phyloP scores from a whole-genome alignment of 495 filamentous ascomycete species.

The Staphylotrichum tortipilum region DNA sequence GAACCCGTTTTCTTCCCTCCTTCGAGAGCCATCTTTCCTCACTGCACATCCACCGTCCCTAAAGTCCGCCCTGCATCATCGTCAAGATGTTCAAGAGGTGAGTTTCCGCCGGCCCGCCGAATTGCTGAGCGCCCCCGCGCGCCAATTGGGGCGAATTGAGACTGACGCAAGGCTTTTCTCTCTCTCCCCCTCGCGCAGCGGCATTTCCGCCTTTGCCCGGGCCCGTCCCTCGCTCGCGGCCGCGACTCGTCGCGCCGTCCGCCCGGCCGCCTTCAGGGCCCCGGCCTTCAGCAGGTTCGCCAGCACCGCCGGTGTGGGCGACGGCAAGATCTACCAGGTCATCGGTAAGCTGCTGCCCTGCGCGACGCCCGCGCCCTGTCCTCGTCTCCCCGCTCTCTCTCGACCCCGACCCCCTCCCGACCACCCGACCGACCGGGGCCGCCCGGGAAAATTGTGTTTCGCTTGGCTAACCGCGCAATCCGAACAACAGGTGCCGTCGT shows the following conservation, averaged over 20 bases:
- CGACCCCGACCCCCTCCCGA: too few species aligned
- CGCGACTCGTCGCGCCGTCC: conserved; percentile 57
- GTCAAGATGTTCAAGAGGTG: conserved; percentile 87
- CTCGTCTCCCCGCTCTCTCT: too few species aligned
- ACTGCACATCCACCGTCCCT: conserved; percentile 30
- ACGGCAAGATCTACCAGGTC: conserved; percentile 81
- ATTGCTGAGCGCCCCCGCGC: not conserved
- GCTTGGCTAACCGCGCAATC: conserved; percentile 29
- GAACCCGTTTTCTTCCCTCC: conserved; percentile 30
- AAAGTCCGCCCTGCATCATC: conserved; percentile 44
- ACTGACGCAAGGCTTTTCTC: conserved; percentile 31
- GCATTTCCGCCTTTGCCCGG: conserved; percentile 73
- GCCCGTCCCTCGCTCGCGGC: conserved; percentile 63
- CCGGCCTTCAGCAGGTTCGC: conserved; percentile 56
- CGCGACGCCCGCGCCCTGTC: not conserved
- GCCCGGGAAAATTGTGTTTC: conserved; percentile 11
- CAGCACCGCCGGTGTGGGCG: conserved; percentile 52
- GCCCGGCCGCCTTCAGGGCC: conserved; percentile 56
- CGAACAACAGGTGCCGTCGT: conserved; percentile 61
- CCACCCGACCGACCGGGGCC: too few species aligned
- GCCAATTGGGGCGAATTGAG: conserved; percentile 40
- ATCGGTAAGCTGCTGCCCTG: conserved; percentile 23
- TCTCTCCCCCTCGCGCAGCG: conserved; percentile 50
- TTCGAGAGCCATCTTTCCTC: conserved; percentile 30
- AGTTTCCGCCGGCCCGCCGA: conserved; percentile 24